phyloP scores from a whole-genome alignment of 2,329 filamentous ascomycete species.

The Xylaria polymorpha region DNA sequence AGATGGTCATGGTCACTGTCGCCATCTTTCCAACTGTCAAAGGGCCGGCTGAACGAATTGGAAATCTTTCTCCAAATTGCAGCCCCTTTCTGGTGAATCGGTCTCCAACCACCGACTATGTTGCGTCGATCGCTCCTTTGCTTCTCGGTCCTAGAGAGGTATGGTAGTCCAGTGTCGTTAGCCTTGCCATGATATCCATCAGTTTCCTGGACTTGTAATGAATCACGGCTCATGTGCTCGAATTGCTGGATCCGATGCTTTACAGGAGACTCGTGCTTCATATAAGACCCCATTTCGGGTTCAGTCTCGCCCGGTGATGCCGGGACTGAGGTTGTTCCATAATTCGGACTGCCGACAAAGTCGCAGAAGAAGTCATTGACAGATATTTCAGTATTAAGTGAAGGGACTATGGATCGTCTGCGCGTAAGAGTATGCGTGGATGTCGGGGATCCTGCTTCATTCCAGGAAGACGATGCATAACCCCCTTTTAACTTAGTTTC shows the following conservation, averaged over 20 bases:
- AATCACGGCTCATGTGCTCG: slow-evolving; percentile 43
- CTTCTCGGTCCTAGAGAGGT: slow-evolving; percentile 10
- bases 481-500: neutral
- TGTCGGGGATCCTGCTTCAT: slow-evolving; percentile 17
- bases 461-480: slow-evolving; percentile 31
- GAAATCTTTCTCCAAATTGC: slow-evolving; percentile 50
- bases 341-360: slow-evolving; percentile 37
- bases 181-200: slow-evolving; percentile 25
- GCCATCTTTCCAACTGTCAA: slow-evolving; percentile 38
- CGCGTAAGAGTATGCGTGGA: slow-evolving; percentile 25
- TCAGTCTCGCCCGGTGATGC: slow-evolving; percentile 18
- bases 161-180: slow-evolving; percentile 20
- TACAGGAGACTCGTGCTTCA: slow-evolving; percentile 46
- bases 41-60: slow-evolving; percentile 43
- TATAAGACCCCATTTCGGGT: neutral
- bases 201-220: slow-evolving; percentile 19
- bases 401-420: slow-evolving; percentile 36
- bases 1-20: slow-evolving; percentile 29
- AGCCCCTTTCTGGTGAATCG: slow-evolving; percentile 44
- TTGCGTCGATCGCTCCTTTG: slow-evolving; percentile 24
- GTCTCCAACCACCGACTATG: slow-evolving; percentile 36
- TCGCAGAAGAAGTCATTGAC: slow-evolving; percentile 48
- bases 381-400: slow-evolving; percentile 47
- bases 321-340: slow-evolving; percentile 5
- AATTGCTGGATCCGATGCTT: slow-evolving; percentile 48